These are phyloP conservation scores for Phytophthora boehmeriae DNA, from an alignment of 352 stramenopile species.

Conservation along the genomic window DNA sequence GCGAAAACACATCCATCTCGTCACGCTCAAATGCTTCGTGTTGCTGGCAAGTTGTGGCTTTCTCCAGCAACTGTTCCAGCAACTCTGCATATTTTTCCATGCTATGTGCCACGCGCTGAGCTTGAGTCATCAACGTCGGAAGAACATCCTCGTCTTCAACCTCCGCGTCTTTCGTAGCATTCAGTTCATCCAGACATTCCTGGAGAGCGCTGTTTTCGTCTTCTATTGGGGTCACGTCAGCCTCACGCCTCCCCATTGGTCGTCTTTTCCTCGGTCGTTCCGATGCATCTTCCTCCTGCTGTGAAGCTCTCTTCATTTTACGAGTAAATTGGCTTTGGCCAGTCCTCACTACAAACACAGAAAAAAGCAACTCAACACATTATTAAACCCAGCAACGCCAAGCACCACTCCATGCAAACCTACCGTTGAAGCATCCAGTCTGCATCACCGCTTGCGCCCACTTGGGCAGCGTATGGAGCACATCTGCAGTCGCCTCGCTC, in stretches of 20 bases:
- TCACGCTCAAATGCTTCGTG: slow-evolving; percentile 31
- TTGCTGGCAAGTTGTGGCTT: slow-evolving; percentile 42
- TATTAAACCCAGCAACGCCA: neutral
- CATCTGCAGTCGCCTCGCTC: slow-evolving; percentile 29
- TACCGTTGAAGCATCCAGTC: slow-evolving; percentile 55
- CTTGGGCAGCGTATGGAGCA: slow-evolving; percentile 48
- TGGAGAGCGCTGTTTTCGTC: slow-evolving; percentile 27
- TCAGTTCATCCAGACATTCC: slow-evolving; percentile 27
- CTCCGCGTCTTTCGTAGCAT: slow-evolving; percentile 9
- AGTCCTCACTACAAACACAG: slow-evolving; percentile 10
- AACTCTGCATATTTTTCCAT: slow-evolving; percentile 73
- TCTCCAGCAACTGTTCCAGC: slow-evolving; percentile 48
- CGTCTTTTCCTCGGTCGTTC: slow-evolving; percentile 15
- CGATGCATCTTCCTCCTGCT: slow-evolving; percentile 15
- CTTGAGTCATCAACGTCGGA: slow-evolving; percentile 51
- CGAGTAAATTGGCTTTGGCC: neutral
- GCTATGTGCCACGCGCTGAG: slow-evolving; percentile 55
- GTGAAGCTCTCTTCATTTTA: slow-evolving; percentile 24
- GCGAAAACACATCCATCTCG: slow-evolving; percentile 48
- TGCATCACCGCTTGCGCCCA: slow-evolving; percentile 64
- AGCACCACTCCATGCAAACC: neutral
- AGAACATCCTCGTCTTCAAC: slow-evolving; percentile 27
- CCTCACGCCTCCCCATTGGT: neutral
- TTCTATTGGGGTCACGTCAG: neutral
- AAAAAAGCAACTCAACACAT: slow-evolving; percentile 1